phyloP scores from a whole-genome alignment of 495 filamentous ascomycete genomes.

The Rhizodiscina lignyota region DNA sequence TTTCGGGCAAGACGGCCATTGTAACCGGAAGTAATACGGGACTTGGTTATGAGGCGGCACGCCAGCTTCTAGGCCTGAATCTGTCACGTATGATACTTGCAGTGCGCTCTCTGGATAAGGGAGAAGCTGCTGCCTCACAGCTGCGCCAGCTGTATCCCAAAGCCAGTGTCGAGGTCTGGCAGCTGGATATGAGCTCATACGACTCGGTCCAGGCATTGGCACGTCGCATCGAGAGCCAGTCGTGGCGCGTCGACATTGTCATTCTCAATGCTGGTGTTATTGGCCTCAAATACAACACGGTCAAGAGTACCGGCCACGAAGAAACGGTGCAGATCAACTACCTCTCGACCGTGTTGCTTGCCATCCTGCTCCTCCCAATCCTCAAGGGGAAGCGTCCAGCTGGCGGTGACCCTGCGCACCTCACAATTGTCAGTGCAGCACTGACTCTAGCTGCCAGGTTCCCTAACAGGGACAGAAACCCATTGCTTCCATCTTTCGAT shows the following conservation, averaged over 20 bases:
- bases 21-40: constrained; percentile 4
- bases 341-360: constrained; percentile 38
- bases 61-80: constrained; percentile 5
- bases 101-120: constrained; percentile 9
- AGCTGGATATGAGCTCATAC: constrained; percentile 13
- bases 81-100: constrained; percentile 13
- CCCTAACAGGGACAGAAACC: no score
- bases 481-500: no score
- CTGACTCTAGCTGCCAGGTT: no score
- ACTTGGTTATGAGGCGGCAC: constrained; percentile 12
- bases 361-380: constrained; percentile 35
- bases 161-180: constrained; percentile 13
- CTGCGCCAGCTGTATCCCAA: constrained; percentile 1
- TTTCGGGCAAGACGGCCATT: constrained; percentile 4
- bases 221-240: constrained; percentile 2
- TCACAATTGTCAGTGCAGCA: no score
- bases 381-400: no score
- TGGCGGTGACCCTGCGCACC: no score
- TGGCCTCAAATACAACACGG: constrained; percentile 13
- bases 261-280: constrained; percentile 13
- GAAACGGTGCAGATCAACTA: constrained; percentile 40
- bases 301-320: no score
- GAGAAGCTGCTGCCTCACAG: constrained; percentile 6
- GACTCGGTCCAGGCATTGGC: constrained; percentile 11
- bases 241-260: constrained; percentile 10